Conservation (phyloP, 352 stramenopile genomes). For the Pythium rhizo-oryzae region DNA sequence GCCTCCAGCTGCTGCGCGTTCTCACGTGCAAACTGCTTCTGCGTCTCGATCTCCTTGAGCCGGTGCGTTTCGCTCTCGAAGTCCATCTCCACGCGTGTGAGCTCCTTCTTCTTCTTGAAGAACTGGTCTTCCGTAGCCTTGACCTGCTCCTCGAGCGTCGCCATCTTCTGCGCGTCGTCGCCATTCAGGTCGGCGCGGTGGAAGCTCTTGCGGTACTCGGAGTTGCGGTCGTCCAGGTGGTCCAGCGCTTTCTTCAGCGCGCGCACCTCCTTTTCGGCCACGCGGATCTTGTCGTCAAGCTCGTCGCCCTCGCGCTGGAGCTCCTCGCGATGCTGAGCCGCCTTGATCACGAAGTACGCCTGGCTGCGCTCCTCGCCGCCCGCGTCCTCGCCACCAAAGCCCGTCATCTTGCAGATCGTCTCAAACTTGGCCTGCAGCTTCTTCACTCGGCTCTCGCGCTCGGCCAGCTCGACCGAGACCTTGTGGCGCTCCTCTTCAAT, state of each 20-base stretch:
- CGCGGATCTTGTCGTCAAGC: slow-evolving; percentile 94
- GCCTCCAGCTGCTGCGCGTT: slow-evolving; percentile 66
- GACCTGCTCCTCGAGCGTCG: slow-evolving; percentile 85
- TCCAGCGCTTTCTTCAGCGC: slow-evolving; percentile 93
- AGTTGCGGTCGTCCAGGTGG: slow-evolving; percentile 93
- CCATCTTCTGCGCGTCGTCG: slow-evolving; percentile 86
- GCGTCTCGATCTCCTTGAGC: slow-evolving; percentile 69
- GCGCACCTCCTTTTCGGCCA: slow-evolving; percentile 92
- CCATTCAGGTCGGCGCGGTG: slow-evolving; percentile 87
- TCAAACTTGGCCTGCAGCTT: slow-evolving; percentile 96
- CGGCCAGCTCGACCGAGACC: slow-evolving; percentile 89
- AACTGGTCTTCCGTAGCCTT: slow-evolving; percentile 88
- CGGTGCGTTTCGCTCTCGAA: slow-evolving; percentile 66
- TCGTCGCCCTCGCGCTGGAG: slow-evolving; percentile 95
- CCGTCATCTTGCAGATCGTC: slow-evolving; percentile 82
- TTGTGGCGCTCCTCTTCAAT: slow-evolving; percentile 95
- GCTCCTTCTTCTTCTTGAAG: slow-evolving; percentile 95
- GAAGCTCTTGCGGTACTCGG: slow-evolving; percentile 94
- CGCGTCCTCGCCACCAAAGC: slow-evolving; percentile 63
- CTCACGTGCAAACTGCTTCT: slow-evolving; percentile 64
- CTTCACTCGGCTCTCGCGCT: slow-evolving; percentile 85
- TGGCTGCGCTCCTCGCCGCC: slow-evolving; percentile 88
- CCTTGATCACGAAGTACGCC: slow-evolving; percentile 95
- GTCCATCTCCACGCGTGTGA: slow-evolving; percentile 90
- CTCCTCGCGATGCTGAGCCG: slow-evolving; percentile 95